A percentile compares a stretch with the other conserved stretches of the same genome.
Conservation (phyloP, 768 basidiomycete genomes). For the Russula sp. region DNA sequence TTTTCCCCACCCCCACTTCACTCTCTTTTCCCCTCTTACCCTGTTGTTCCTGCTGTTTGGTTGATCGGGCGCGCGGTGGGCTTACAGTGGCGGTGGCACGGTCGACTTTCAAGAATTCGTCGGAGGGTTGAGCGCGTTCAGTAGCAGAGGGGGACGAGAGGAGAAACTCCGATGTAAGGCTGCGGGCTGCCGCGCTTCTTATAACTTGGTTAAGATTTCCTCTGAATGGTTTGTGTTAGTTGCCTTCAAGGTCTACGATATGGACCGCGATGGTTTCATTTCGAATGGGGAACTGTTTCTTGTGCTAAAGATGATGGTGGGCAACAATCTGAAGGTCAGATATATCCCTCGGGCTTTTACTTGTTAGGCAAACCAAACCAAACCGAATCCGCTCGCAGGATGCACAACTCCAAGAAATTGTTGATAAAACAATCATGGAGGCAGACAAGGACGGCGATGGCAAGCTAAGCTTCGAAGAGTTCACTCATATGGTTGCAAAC, state of each 20-base stretch:
- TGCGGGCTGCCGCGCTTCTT: background rate
- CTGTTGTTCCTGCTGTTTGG: background rate
- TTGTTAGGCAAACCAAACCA: background rate
- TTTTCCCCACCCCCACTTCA: background rate
- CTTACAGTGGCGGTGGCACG: slow-evolving; percentile 88
- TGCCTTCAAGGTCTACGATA: slow-evolving; percentile 99
- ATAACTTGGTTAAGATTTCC: background rate
- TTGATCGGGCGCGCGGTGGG: background rate
- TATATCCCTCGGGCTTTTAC: background rate
- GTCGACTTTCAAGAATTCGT: slow-evolving; percentile 99
- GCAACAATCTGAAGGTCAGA: slow-evolving; percentile 91
- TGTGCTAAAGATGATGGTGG: slow-evolving; percentile 99
- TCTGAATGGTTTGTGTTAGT: slow-evolving; percentile 47
- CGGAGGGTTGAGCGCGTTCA: slow-evolving; percentile 95
- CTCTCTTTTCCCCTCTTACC: background rate
- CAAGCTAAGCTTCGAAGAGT: slow-evolving; percentile 96
- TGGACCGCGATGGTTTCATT: slow-evolving; percentile 96
- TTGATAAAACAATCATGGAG: slow-evolving; percentile 99
- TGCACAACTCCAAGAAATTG: slow-evolving; percentile 97
- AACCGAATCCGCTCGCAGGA: slow-evolving; percentile 52
- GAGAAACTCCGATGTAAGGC: slow-evolving; percentile 86
- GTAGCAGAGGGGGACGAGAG: slow-evolving; percentile 92
- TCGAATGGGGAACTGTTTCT: slow-evolving; percentile 98
- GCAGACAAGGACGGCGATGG: slow-evolving; percentile 98
- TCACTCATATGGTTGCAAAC: slow-evolving; percentile 93